phyloP scores from a whole-genome alignment of 1,284 basidiomycete species.

The Butyriboletus appendiculatus region DNA sequence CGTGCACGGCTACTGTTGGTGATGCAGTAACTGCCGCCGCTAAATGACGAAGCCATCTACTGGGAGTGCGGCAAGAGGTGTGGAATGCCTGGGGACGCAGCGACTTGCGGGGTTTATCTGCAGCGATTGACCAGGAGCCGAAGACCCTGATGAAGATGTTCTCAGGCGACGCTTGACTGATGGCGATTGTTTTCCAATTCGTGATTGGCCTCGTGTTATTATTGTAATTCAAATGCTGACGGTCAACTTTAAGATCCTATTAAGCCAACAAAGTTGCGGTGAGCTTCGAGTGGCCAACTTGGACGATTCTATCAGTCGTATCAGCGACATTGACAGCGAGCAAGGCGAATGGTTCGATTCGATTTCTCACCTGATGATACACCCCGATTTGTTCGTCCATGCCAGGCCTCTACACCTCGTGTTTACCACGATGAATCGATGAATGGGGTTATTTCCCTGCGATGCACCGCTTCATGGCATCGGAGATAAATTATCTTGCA shows the following conservation, averaged over 20 bases:
- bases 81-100: slow-evolving; percentile 6
- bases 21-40: slow-evolving; percentile 5
- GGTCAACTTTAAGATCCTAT: slow-evolving; percentile 18
- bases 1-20: slow-evolving; percentile 20
- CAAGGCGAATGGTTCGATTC: slow-evolving; percentile 12
- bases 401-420: slow-evolving; percentile 28
- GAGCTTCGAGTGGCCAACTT: slow-evolving; percentile 3
- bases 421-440: slow-evolving; percentile 35
- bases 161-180: slow-evolving; percentile 23
- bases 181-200: slow-evolving; percentile 18
- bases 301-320: slow-evolving; percentile 5
- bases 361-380: slow-evolving; percentile 15
- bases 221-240: slow-evolving; percentile 15
- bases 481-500: slow-evolving; percentile 33
- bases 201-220: slow-evolving; percentile 26
- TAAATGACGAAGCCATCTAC: slow-evolving; percentile 1
- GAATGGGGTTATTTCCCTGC: slow-evolving; percentile 20
- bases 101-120: slow-evolving; percentile 16
- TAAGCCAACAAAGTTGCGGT: slow-evolving; percentile 9
- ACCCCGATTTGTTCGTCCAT: slow-evolving; percentile 17
- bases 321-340: slow-evolving; percentile 10
- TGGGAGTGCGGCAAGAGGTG: slow-evolving; percentile 3
- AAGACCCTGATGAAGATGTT: slow-evolving; percentile 18
- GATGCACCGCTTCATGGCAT: slow-evolving; percentile 32
- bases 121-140: slow-evolving; percentile 14